A percentile compares a stretch with the other conserved stretches of the same genome.
phyloP scores from a whole-genome alignment of 805 yeast species.

The Candida caryicola region DNA sequence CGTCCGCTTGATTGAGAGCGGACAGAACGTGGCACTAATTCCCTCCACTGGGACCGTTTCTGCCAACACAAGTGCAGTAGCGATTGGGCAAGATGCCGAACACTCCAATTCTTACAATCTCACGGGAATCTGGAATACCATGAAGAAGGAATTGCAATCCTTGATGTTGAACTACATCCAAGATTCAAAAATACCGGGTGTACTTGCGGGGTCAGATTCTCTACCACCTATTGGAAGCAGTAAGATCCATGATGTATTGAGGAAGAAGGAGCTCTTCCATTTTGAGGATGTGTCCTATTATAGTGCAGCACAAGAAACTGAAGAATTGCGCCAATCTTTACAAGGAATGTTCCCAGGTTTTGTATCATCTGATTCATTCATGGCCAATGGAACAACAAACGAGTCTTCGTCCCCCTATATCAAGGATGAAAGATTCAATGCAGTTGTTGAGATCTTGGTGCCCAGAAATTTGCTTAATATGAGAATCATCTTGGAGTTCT shows the following conservation, averaged over 20 bases:
- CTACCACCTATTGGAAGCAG: constrained; percentile 7
- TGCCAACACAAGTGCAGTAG: neutral
- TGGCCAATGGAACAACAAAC: constrained; percentile 9
- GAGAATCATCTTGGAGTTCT: constrained; percentile 72
- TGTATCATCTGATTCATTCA: constrained; percentile 23
- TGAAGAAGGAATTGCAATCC: constrained; percentile 31
- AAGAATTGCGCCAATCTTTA: constrained; percentile 35
- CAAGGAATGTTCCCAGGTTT: constrained; percentile 74
- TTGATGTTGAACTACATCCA: constrained; percentile 34
- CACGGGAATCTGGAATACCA: constrained; percentile 27
- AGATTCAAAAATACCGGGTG: constrained; percentile 15
- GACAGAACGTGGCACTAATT: constrained; percentile 9
- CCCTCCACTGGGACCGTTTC: neutral
- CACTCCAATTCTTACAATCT: constrained; percentile 14
- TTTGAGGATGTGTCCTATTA: constrained; percentile 29
- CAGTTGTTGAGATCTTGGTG: constrained; percentile 62
- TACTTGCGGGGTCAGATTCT: neutral
- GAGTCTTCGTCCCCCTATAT: constrained; percentile 45
- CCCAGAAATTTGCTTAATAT: constrained; percentile 75
- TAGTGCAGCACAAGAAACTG: constrained; percentile 23
- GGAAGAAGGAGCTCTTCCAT: constrained; percentile 25
- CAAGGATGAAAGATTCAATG: constrained; percentile 53
- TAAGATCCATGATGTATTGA: constrained; percentile 22
- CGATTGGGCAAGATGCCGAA: neutral
- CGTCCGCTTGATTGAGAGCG: constrained; percentile 31